phyloP scores from a whole-genome alignment of 2,329 filamentous ascomycete species.

The Leptographium procerum region DNA sequence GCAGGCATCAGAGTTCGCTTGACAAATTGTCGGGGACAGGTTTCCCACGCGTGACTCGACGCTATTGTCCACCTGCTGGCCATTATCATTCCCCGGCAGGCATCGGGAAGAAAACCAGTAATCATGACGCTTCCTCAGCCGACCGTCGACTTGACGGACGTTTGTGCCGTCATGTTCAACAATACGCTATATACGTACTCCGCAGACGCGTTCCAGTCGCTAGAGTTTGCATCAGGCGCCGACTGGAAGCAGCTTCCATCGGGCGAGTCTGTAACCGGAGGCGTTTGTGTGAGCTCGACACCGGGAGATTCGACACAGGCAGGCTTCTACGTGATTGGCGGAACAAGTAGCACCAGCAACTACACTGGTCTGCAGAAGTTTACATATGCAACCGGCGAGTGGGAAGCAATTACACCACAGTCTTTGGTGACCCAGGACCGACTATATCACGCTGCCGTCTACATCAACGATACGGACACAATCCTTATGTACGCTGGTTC shows the following conservation, averaged over 20 bases:
- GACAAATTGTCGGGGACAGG: not conserved
- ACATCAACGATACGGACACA: conserved; percentile 55
- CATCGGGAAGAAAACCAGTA: conserved; percentile 3
- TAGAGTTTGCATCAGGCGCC: conserved; percentile 56
- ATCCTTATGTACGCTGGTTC: conserved; percentile 76
- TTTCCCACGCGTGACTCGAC: not conserved
- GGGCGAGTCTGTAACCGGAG: conserved; percentile 62
- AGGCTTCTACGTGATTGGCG: conserved; percentile 73
- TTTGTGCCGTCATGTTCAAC: conserved; percentile 72
- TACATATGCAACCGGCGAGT: conserved; percentile 41
- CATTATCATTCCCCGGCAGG: not conserved
- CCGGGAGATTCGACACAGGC: conserved; percentile 46
- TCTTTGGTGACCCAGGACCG: conserved; percentile 53
- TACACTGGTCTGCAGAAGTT: conserved; percentile 69
- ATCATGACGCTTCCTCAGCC: conserved; percentile 65
- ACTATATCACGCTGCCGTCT: conserved; percentile 63
- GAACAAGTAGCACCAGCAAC: conserved; percentile 38
- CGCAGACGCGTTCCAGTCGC: conserved; percentile 59
- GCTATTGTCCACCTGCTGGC: not conserved
- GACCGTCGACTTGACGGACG: conserved; percentile 55
- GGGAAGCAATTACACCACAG: conserved; percentile 33
- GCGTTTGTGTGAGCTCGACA: conserved; percentile 62
- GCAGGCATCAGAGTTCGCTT: not conserved
- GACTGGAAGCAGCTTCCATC: conserved; percentile 57
- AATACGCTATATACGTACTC: conserved; percentile 81